Percentiles rank a stretch among this genome's conserved stretches.
These are phyloP conservation scores for Tremella fuciformis DNA, from an alignment of 768 basidiomycete species.

Conservation along the genomic window DNA sequence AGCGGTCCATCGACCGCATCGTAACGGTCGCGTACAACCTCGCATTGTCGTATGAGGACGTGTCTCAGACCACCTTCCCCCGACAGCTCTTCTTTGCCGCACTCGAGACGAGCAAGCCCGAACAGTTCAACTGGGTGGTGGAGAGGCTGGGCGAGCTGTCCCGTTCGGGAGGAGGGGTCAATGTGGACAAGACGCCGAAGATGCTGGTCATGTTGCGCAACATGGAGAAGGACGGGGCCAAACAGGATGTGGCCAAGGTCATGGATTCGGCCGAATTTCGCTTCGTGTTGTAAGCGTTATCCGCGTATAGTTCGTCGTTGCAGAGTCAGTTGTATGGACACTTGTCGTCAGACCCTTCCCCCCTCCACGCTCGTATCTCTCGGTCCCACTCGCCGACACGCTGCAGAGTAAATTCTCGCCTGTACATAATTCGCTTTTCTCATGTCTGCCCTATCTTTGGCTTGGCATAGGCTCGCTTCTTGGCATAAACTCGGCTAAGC, in stretches of 20 bases:
- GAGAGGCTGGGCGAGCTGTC: background rate
- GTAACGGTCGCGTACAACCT: background rate
- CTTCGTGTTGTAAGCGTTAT: no score
- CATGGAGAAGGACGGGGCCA: background rate
- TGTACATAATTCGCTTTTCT: no score
- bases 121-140: constrained; percentile 5
- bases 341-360: no score
- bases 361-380: no score
- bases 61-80: background rate
- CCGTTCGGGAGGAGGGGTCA: background rate
- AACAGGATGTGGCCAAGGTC: background rate
- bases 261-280: no score
- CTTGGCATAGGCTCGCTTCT: no score
- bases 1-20: background rate
- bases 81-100: constrained; percentile 5
- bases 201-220: background rate
- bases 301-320: no score
- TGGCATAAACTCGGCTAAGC: no score
- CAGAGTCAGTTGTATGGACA: no score
- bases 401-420: no score
- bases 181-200: background rate
- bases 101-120: background rate
- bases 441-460: no score
- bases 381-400: no score
- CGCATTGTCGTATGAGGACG: background rate